These are phyloP conservation scores for Chenopodium suecicum DNA, from an alignment of 148 eudicot species.

Conservation along the genomic window DNA sequence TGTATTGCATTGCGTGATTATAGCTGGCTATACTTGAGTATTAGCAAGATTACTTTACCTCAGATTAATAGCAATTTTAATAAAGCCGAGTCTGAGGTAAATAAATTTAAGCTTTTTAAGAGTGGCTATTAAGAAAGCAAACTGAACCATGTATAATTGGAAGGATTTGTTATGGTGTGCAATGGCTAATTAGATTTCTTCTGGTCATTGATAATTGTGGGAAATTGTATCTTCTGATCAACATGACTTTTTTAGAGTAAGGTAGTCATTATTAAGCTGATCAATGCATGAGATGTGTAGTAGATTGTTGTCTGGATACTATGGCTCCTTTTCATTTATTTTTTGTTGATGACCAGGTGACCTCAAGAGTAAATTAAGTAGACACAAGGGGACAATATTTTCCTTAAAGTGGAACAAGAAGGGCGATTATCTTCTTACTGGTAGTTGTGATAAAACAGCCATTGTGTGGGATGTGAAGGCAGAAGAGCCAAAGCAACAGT, in stretches of 20 bases:
- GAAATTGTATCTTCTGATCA: neutral
- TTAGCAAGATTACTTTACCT: too few relatives aligned
- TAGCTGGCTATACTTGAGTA: too few relatives aligned
- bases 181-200: neutral
- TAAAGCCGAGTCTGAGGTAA: too few relatives aligned
- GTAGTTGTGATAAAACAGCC: conserved; percentile 67
- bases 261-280: neutral
- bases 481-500: conserved; percentile 53
- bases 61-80: too few relatives aligned
- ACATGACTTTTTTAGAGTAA: neutral
- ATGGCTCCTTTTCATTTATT: conserved; percentile 3
- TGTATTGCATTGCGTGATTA: too few relatives aligned
- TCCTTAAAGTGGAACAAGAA: conserved; percentile 76
- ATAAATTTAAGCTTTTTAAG: neutral
- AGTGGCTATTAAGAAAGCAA: neutral
- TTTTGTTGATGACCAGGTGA: conserved; percentile 34
- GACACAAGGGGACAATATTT: conserved; percentile 58
- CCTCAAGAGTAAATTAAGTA: conserved; percentile 46
- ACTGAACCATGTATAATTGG: neutral
- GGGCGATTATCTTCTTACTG: conserved; percentile 77
- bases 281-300: neutral
- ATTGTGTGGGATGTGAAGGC: conserved; percentile 75
- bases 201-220: conserved; percentile 1
- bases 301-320: neutral
- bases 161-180: neutral